These are phyloP conservation scores for Phytophthora boehmeriae DNA, from an alignment of 352 stramenopile genomes.

Conservation along the genomic window DNA sequence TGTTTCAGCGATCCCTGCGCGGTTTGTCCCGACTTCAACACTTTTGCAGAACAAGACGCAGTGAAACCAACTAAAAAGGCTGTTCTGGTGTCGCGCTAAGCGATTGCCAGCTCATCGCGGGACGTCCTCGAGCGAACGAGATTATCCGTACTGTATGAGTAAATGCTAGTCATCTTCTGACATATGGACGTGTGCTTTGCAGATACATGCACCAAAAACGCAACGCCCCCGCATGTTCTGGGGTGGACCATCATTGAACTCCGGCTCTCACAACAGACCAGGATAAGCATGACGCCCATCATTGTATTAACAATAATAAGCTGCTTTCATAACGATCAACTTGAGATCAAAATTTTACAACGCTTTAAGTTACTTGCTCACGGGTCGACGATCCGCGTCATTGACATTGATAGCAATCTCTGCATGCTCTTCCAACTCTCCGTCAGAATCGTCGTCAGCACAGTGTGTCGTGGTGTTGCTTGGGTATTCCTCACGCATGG, in stretches of 20 bases:
- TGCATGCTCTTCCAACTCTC: conserved; percentile 19
- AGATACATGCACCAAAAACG: neutral
- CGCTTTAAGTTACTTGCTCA: conserved; percentile 22
- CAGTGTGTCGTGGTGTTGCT: conserved; percentile 37
- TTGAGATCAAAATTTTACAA: neutral
- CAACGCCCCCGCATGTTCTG: neutral
- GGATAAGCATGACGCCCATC: neutral
- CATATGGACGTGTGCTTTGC: too few species aligned
- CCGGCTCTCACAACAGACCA: neutral
- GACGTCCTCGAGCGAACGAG: too few species aligned
- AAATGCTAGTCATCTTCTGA: too few species aligned
- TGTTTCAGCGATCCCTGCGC: too few species aligned
- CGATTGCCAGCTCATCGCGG: too few species aligned
- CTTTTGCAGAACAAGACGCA: too few species aligned
- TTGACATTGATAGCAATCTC: conserved; percentile 24
- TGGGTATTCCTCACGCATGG: conserved; percentile 34
- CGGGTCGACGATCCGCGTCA: conserved; percentile 1
- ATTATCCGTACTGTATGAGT: too few species aligned
- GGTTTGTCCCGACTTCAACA: too few species aligned
- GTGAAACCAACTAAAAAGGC: too few species aligned
- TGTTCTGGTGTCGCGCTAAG: too few species aligned
- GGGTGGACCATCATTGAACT: neutral
- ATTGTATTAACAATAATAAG: too few species aligned
- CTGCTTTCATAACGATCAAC: neutral
- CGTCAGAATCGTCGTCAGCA: conserved; percentile 13